Percentiles rank a stretch among this genome's conserved stretches.
phyloP scores from a whole-genome alignment of 2,329 filamentous ascomycete genomes.

The Ceratocystis albifundus region DNA sequence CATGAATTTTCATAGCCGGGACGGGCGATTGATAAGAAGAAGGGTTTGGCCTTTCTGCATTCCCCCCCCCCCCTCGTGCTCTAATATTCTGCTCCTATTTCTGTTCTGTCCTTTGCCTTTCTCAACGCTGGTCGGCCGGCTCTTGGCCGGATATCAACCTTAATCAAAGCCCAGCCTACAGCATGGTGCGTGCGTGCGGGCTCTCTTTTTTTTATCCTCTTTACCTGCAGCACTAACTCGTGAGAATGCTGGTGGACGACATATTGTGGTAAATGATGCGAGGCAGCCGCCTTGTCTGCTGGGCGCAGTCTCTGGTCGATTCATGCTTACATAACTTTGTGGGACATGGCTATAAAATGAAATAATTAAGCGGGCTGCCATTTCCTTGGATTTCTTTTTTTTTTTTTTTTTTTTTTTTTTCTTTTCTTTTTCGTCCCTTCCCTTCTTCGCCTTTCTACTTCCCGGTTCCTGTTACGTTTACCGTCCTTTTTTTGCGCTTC shows the following conservation, averaged over 20 bases:
- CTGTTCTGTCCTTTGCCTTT: not conserved
- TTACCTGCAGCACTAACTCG: not conserved
- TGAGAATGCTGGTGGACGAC: too few species aligned
- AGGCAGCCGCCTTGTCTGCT: not conserved
- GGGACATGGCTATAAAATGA: not conserved
- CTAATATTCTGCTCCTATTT: not conserved
- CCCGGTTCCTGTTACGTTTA: conserved; percentile 3
- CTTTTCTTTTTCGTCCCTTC: not conserved
- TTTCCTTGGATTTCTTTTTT: not conserved
- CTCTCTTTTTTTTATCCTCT: not conserved
- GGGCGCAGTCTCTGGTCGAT: not conserved
- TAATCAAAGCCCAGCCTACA: conserved; percentile 3
- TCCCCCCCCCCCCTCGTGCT: too few species aligned
- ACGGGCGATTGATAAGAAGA: conserved; percentile 7
- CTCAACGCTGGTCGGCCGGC: not conserved
- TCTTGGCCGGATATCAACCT: not conserved
- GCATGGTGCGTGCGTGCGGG: not conserved
- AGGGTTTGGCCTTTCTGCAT: not conserved
- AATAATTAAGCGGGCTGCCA: not conserved
- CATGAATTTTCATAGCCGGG: not conserved
- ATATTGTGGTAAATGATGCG: too few species aligned
- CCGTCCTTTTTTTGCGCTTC: not conserved
- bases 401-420: not conserved
- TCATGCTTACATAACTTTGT: not conserved
- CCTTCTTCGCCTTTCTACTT: not conserved